Percentiles rank a stretch among this genome's conserved stretches.
Evolutionary conservation across 179 eudicot genomes (phyloP).

Genomic region (Spinacia oleracea): DNA sequence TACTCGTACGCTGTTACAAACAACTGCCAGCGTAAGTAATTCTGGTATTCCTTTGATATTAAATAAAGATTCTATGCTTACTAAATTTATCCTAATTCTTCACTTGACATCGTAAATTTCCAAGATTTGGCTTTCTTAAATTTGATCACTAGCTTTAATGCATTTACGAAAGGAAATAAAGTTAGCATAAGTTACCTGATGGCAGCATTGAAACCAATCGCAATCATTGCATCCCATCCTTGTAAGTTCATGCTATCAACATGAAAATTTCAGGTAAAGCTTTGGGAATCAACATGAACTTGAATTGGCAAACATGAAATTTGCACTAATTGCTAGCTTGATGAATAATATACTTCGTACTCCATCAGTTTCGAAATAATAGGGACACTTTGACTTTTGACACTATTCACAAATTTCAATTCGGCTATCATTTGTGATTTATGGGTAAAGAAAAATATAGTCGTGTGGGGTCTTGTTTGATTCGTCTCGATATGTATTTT

Average conservation of each 20-base stretch:
- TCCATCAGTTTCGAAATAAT: no score
- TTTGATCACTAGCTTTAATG: not conserved
- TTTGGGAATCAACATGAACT: not conserved
- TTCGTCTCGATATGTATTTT: no score
- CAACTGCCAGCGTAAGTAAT: constrained; percentile 7
- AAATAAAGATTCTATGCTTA: not conserved
- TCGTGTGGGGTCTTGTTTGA: no score
- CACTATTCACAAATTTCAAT: no score
- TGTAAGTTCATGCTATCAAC: constrained; percentile 69
- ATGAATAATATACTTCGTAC: not conserved
- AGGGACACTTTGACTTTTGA: no score
- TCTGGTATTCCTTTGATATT: not conserved
- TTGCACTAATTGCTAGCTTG: not conserved
- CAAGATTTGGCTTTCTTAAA: not conserved
- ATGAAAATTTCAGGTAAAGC: constrained; percentile 2
- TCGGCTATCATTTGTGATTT: no score
- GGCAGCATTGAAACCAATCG: constrained; percentile 80
- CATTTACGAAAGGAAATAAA: not conserved
- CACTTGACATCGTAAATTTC: not conserved
- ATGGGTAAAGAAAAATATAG: no score
- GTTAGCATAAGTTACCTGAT: constrained; percentile 48
- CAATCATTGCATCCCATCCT: constrained; percentile 83
- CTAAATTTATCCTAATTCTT: not conserved
- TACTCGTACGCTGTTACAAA: constrained; percentile 63
- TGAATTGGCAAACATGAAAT: not conserved